Evolutionary conservation across 352 stramenopile genomes (phyloP), one percentile per base, ranked within the genome.

Genomic region (Peronosclerospora sorghi): DNA sequence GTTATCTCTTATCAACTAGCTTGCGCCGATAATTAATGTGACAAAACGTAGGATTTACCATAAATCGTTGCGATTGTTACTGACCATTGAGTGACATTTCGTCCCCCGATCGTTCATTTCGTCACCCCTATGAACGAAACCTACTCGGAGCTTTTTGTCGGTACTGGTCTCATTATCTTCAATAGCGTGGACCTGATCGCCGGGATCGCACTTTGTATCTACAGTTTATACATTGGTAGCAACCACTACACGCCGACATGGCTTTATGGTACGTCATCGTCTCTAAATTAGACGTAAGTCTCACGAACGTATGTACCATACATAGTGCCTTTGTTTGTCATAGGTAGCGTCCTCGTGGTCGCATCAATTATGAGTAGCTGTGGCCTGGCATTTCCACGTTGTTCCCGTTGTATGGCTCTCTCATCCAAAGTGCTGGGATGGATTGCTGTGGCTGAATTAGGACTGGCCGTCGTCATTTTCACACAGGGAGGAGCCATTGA

Each of bases 101-200:
- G n/a, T n/a, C n/a, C n/a, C n/a, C n/a, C n/a, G n/a, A n/a, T n/a
- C n/a, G n/a, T 26, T 3, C 6, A 26, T 26, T 6, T 26, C 21
- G 32, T 19, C 28, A 27, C 12, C 18, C 6, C 14, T 41, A 53
- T 68, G 57, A 42, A 45, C 43, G 38, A 55, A 13, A 64, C 47
- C 39, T 61, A 57, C 35, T 51, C 51, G 13, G 73, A 88, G 51
- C 58, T 61, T 43, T 77, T 72, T 44, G 62, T 65, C 15, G 58
- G 68, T 41, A 48, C 48, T 27, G 68, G 71, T 47, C 72, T 89
- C 40, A 83, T 86, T 44, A 30, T 86, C 47, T 89, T 83, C 58
- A 86, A 89, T 55, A 69, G 60, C 36, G 66, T 89, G 32, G 76
- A 89, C 54, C 41, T 89, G 21, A 15, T 83, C 28, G 79, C 71